A percentile compares a stretch with the other conserved stretches of the same genome.
Conservation (phyloP, 306 rosid genomes). For the Geum urbanum region DNA sequence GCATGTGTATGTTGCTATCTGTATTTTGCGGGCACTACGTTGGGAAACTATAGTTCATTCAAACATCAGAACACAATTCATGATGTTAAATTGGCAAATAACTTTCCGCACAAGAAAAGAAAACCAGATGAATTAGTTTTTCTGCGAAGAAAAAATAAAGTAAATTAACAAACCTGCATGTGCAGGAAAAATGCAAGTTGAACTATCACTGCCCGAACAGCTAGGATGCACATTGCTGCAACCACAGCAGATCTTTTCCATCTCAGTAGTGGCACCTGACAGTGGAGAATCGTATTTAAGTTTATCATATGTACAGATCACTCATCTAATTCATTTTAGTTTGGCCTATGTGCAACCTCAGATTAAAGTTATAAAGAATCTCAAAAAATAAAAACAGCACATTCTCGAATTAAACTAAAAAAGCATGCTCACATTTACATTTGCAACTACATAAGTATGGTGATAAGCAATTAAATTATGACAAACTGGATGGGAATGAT, state of each 20-base stretch:
- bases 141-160: neutral
- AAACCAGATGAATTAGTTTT: neutral
- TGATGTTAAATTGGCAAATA: neutral
- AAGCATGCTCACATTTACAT: neutral
- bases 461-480: neutral
- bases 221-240: conserved; percentile 93
- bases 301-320: neutral
- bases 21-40: neutral
- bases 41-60: neutral
- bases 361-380: neutral
- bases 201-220: conserved; percentile 91
- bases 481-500: neutral
- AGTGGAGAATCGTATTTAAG: conserved; percentile 4
- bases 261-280: conserved; percentile 77
- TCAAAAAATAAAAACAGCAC: neutral
- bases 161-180: conserved; percentile 57
- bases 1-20: neutral
- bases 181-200: conserved; percentile 98
- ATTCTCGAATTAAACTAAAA: too few species aligned
- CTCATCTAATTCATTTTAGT: neutral
- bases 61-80: neutral
- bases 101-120: neutral
- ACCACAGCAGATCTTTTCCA: conserved; percentile 93
- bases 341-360: neutral
- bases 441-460: neutral